Base-by-base conservation (phyloP, 2,329 filamentous ascomycete species). In the Fusarium incarnatum region DNA sequence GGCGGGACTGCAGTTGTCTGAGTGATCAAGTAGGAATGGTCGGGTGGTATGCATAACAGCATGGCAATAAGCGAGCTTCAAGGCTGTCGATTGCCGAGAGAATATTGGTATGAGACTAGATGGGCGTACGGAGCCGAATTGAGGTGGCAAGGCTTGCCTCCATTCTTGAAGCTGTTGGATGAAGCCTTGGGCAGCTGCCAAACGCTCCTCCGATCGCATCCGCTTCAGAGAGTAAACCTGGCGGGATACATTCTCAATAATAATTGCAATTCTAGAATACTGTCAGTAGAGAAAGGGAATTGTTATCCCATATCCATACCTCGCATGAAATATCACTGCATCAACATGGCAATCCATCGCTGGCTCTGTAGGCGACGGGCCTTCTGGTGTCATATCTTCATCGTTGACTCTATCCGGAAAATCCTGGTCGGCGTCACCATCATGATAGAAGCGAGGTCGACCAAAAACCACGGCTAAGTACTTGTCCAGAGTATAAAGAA, bases 391-490 rank as follows among this genome's bases (percentile, higher is more conserved):
- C 78, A 90, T 84, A 30, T 88, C 83, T 40, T 88, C 84, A 61
- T 90, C 88, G 57, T 88, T 87, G 45, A 88, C 81, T 2, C 80
- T 71, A 18, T 83, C 82, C 0, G 88, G 88, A n/a, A 88, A 81
- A 4, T 85, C 83, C 60, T 90, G 88, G 55, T 91, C 88, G 49
- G 89, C 88, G 53, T 91, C 87, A 34, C 89, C 86, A 46, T 91
- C 88, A 50, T 89, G 88, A 27, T 89, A 86, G 16, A 88, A 82
- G 10, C 87, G 77, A 2, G 89, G 89, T 8, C 89, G 81, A 0
- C 89, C 89, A 30, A 90, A 84, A 20, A 89, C 86, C n/a, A 89
- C 86, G 25, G 87, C 86, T 2, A 91, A 79, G 59, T 90, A 90
- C 41, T 88, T 88, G 70, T 91, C 88, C 2, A 91, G 77, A 1